Conservation (phyloP, 352 stramenopile species). For the Pythium aquatile region DNA sequence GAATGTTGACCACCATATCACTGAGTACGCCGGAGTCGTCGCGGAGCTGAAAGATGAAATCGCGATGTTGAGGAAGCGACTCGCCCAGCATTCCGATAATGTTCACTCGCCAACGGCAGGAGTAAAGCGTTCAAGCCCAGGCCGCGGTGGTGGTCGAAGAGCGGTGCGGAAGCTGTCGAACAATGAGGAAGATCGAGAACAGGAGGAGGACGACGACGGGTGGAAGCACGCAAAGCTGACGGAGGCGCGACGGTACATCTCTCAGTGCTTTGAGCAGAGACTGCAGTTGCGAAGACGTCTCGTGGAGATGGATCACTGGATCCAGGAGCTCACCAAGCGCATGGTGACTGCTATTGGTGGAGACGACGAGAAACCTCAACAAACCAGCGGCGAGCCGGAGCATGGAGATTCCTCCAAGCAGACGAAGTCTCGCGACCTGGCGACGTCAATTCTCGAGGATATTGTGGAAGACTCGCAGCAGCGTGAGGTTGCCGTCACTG, state of each 20-base stretch:
- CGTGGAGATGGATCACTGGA: constrained; percentile 68
- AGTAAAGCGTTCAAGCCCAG: constrained; percentile 3
- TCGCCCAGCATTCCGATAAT: constrained; percentile 29
- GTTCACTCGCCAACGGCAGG: background rate
- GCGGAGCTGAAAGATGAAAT: constrained; percentile 86
- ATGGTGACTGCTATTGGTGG: background rate
- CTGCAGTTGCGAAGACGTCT: constrained; percentile 72
- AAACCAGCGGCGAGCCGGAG: background rate
- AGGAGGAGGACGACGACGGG: constrained; percentile 7
- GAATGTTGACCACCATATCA: constrained; percentile 84
- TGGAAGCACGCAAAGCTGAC: constrained; percentile 26
- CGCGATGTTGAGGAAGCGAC: constrained; percentile 61
- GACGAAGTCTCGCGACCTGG: constrained; percentile 9
- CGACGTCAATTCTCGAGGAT: constrained; percentile 17
- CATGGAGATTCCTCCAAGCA: background rate
- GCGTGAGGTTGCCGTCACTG: background rate
- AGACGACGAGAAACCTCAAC: background rate
- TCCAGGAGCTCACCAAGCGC: constrained; percentile 9
- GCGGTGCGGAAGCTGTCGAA: background rate
- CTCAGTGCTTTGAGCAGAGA: constrained; percentile 84
- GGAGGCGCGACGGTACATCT: constrained; percentile 44
- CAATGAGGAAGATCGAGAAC: background rate
- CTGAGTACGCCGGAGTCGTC: constrained; percentile 87
- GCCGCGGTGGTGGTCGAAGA: constrained; percentile 1
- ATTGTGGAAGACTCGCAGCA: constrained; percentile 14